Evolutionary conservation across 1,284 basidiomycete species (phyloP), one percentile per base, ranked within the genome.

Genomic region (Sphaerobolus stellatus): DNA sequence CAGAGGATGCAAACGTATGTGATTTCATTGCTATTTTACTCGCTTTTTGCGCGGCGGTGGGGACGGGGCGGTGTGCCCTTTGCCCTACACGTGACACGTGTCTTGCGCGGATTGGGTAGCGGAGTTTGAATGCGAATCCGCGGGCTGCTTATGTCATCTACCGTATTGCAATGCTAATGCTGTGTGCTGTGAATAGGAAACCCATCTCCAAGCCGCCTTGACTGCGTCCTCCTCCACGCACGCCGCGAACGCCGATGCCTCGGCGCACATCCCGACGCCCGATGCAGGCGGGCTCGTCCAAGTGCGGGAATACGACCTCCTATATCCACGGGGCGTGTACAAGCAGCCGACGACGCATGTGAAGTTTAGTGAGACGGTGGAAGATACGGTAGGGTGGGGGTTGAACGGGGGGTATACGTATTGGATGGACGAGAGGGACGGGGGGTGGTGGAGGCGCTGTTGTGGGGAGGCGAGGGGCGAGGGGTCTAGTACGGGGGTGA

Each of bases 401-500:
- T 79, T 91, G 58, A 72, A 79, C 31, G 77, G 82, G 62, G 85
- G 84, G 1, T 92, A 88, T 66, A 83, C 86, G 4, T 98, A 99
- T 69, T 91, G 86, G 63, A 90, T 98, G 88, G 97, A 99, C 66
- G 97, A 99, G 69, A 89, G 92, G 33, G 97, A 99, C 73, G 84
- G 90, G 62, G 88, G 90, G 54, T 99, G 96, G 95, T 81, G 99
- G 34, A 86, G 90, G 59, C 88, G 86, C 69, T 93, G 93, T 68
- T 98, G 98, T 64, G 88, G 90, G 62, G 85, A 90, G 60, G 90
- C 90, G 2, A 83, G 90, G 46, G 90, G 92, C 18, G 92, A 94
- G 66, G 89, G 92, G 14, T 87, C 88, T 2, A 87, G 88, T 57
- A 79, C 82, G 0, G 63, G 75, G 2, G 69, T 72, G 0, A 71